Percentiles rank a stretch among this genome's conserved stretches.
phyloP scores from a whole-genome alignment of 257 asterid species.

The Capsicum baccatum region DNA sequence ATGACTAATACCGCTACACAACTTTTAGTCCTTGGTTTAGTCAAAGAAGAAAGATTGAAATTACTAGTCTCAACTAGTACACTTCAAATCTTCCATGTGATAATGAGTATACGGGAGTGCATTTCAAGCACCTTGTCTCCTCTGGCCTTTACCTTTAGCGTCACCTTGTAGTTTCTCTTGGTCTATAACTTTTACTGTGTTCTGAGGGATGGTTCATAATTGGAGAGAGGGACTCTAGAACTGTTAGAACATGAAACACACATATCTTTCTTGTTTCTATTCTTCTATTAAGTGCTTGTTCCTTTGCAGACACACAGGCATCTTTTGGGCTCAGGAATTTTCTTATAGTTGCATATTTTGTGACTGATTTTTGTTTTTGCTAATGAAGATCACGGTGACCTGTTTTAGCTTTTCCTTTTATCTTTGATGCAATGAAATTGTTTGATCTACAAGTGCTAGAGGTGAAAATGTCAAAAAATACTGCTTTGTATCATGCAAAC shows the following conservation, averaged over 20 bases:
- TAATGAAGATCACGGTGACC: not conserved
- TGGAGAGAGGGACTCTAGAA: not conserved
- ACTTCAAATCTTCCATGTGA: not conserved
- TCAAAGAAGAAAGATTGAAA: not conserved
- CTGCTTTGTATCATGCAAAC: not conserved
- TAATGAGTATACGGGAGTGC: conserved; percentile 4
- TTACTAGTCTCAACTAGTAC: not conserved
- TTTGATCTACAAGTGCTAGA: not conserved
- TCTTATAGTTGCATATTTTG: not conserved
- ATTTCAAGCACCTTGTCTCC: not conserved
- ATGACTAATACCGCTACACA: not conserved
- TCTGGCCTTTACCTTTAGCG: not conserved
- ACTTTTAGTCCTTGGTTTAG: not conserved
- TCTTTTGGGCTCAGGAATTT: not conserved
- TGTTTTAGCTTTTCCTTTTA: not conserved
- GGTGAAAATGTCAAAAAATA: not conserved
- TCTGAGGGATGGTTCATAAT: not conserved
- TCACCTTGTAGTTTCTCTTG: not conserved
- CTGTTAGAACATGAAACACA: not conserved
- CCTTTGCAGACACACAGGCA: not conserved
- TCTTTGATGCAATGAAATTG: not conserved
- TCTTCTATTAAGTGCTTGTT: not conserved
- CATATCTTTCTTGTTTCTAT: not conserved
- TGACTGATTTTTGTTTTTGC: not conserved
- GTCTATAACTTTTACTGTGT: not conserved